Conservation (phyloP, 768 basidiomycete genomes). For the Chalciporus piperatus region DNA sequence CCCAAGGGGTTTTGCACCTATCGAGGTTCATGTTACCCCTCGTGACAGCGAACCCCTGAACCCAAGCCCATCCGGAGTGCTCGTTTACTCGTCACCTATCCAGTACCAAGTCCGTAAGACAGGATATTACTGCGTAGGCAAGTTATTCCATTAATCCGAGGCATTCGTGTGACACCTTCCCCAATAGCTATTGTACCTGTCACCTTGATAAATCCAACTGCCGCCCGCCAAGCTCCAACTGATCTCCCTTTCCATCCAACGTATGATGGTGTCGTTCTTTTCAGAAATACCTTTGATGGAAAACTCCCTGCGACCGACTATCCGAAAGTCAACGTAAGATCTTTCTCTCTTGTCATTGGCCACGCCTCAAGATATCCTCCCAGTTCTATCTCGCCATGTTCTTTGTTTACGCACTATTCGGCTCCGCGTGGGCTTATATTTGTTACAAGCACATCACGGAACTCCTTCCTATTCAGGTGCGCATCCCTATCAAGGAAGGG, state of each 20-base stretch:
- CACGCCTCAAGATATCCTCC: not conserved
- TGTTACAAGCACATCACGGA: slow-evolving; percentile 81
- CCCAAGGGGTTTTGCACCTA: slow-evolving; percentile 19
- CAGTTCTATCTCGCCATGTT: slow-evolving; percentile 90
- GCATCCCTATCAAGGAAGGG: slow-evolving; percentile 9
- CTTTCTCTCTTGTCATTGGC: not conserved
- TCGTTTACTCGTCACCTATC: slow-evolving; percentile 67
- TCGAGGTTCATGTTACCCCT: slow-evolving; percentile 3
- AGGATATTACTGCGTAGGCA: slow-evolving; percentile 95
- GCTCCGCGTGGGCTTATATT: slow-evolving; percentile 73
- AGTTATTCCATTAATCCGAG: slow-evolving; percentile 30
- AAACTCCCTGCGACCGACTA: slow-evolving; percentile 91
- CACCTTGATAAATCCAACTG: slow-evolving; percentile 55
- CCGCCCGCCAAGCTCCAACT: slow-evolving; percentile 38
- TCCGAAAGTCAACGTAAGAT: slow-evolving; percentile 89
- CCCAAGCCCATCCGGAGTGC: slow-evolving; percentile 47
- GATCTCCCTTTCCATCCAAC: slow-evolving; percentile 67
- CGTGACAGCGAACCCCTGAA: slow-evolving; percentile 37
- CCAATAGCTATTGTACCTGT: slow-evolving; percentile 80
- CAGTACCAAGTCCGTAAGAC: slow-evolving; percentile 81
- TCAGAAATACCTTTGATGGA: slow-evolving; percentile 86
- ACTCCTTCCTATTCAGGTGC: slow-evolving; percentile 83
- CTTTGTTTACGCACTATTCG: slow-evolving; percentile 70
- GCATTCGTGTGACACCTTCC: slow-evolving; percentile 1
- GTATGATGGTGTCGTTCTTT: slow-evolving; percentile 77